These are phyloP conservation scores for Aspergillus sclerotialis DNA, from an alignment of 2,329 filamentous ascomycete species.

Conservation along the genomic window DNA sequence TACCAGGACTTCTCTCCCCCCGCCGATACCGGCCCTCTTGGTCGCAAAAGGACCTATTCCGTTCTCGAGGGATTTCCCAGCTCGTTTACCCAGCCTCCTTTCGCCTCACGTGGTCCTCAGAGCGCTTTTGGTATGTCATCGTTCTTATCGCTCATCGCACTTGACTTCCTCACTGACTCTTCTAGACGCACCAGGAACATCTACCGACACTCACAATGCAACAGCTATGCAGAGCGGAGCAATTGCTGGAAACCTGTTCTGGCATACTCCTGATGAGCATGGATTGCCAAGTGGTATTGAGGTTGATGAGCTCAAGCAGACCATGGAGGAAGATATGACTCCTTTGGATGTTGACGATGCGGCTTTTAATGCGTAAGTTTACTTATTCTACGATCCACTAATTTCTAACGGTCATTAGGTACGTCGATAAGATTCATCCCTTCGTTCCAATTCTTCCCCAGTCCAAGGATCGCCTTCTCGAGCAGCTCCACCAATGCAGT, in stretches of 20 bases:
- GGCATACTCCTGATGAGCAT: constrained; percentile 27
- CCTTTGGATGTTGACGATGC: constrained; percentile 32
- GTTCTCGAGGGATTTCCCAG: constrained; percentile 41
- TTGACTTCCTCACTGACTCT: constrained; percentile 6
- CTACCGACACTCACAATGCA: constrained; percentile 23
- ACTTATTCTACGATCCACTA: not conserved
- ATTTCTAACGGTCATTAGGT: constrained; percentile 21
- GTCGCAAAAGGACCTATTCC: constrained; percentile 44
- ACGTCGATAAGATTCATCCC: constrained; percentile 35
- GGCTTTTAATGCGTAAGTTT: constrained; percentile 32
- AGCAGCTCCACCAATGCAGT: constrained; percentile 32
- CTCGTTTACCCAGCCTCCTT: constrained; percentile 34
- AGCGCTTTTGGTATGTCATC: constrained; percentile 26
- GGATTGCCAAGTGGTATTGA: constrained; percentile 26
- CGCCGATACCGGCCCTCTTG: constrained; percentile 33
- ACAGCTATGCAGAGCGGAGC: constrained; percentile 31
- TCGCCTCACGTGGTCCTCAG: constrained; percentile 27
- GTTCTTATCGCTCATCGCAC: not conserved
- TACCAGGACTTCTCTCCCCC: constrained; percentile 51
- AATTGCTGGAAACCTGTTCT: constrained; percentile 31
- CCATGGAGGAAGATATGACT: constrained; percentile 27
- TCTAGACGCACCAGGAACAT: constrained; percentile 19
- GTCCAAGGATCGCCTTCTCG: constrained; percentile 30
- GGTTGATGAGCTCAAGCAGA: constrained; percentile 24
- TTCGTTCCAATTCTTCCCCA: constrained; percentile 36